Evolutionary conservation across 2,329 filamentous ascomycete species (phyloP).

Genomic region (Aspergillus vadensis): DNA sequence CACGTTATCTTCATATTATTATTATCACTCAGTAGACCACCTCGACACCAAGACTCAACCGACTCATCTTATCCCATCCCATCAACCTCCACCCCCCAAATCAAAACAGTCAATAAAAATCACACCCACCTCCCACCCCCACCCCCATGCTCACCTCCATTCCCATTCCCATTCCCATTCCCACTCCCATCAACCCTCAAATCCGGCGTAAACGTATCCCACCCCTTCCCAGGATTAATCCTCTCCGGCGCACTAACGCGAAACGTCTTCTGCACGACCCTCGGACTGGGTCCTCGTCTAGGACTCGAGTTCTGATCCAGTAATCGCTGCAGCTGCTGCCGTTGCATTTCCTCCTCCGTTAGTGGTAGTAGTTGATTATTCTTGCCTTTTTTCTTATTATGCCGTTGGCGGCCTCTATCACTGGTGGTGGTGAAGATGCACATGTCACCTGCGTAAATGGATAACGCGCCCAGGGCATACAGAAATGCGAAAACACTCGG

Average conservation of each 20-base stretch:
- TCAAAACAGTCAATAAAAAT: too few species aligned
- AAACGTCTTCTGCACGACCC: slow-evolving; percentile 30
- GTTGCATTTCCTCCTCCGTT: slow-evolving; percentile 44
- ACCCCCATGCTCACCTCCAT: background rate
- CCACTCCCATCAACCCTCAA: background rate
- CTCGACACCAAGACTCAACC: too few species aligned
- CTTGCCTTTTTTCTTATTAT: slow-evolving; percentile 8
- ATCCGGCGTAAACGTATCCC: slow-evolving; percentile 24
- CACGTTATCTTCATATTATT: too few species aligned
- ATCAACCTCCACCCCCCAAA: too few species aligned
- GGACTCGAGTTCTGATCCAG: slow-evolving; percentile 29
- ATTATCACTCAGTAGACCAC: too few species aligned
- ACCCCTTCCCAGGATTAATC: slow-evolving; percentile 22
- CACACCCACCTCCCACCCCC: too few species aligned
- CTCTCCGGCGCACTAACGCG: slow-evolving; percentile 29
- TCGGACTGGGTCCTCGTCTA: slow-evolving; percentile 17
- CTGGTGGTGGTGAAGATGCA: background rate
- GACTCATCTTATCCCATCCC: too few species aligned
- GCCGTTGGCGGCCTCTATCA: too few species aligned
- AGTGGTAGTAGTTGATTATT: slow-evolving; percentile 24
- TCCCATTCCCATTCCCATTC: background rate
- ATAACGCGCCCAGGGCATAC: slow-evolving; percentile 31
- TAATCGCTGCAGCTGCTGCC: slow-evolving; percentile 41
- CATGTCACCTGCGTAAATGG: slow-evolving; percentile 26
- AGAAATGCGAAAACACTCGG: slow-evolving; percentile 30